Base-by-base conservation (phyloP, 1,284 basidiomycete genomes). In the Pulchroboletus neoregius region DNA sequence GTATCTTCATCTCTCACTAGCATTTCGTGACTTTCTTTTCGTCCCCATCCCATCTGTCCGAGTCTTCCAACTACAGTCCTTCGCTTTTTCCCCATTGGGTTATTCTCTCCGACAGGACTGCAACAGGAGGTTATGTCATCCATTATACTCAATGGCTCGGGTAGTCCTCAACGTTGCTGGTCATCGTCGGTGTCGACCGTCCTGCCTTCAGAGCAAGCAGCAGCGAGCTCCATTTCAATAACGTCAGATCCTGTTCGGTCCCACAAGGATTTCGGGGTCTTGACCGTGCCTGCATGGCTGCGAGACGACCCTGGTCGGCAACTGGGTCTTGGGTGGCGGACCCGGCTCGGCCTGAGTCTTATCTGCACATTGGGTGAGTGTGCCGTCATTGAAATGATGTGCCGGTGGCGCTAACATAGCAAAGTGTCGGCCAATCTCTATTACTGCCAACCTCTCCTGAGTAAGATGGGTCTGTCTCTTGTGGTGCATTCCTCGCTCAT, bases 361-460 rank as follows among this genome's bases (percentile, higher is more conserved):
- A 76, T 76, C 8, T 79, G 81, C 54, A 86, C 85, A 22, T 58
- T 62, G 43, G 43, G 61, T 66, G 49, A 52, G 61, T 24, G 30
- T 50, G 37, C 49, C 22, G 78, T 84, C 51, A 67, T 74, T 74
- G 15, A 54, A 58, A 18, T 15, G 39, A 43, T 44, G 28, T 24
- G 1, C 7, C 5, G 0, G 20, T 46, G 31, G 27, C 20, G 10
- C 22, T 49, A 7, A 48, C 34, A 2, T 32, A 8, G 2, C 9
- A 4, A 48, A 81, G 79, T 68, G 35, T 79, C 77, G 40, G 74
- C 78, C 27, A 88, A 87, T 55, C 65, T 87, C 44, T 88, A 87
- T 58, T 88, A 87, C 50, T 81, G 80, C 46, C 86, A 84, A 61
- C 85, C 86, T 2, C 67, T 88, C 41, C 68, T 88, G 7, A 82